Evolutionary conservation across 2,329 filamentous ascomycete genomes (phyloP), one percentile per base, ranked within the genome.

Genomic region (Plenodomus lindquistii): DNA sequence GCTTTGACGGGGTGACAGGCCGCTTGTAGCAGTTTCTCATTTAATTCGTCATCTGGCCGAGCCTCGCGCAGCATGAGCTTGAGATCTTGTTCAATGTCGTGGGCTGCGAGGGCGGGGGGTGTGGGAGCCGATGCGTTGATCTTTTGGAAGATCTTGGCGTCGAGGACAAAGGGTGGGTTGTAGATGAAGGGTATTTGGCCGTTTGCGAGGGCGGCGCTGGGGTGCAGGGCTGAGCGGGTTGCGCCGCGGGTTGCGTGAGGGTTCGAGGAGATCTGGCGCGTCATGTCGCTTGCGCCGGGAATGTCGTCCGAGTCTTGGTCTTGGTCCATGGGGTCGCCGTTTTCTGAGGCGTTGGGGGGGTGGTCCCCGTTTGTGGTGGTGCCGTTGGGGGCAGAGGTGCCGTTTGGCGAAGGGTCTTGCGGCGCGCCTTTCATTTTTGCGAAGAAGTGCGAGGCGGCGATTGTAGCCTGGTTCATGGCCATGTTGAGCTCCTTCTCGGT

Each of bases 401-500:
- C 67, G 46, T 71, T 72, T n/a, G 66, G 58, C 1, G 62, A 38
- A 24, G 62, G 50, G 18, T 70, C 65, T 10, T 65, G 52, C 13
- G 56, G 55, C 20, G 66, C 55, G 34, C 67, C 66, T 62, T 72
- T 69, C 62, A 81, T 81, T 46, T 82, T 81, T 46, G 81, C 77
- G 67, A 86, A 85, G 70, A 79, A 78, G 51, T 78, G 69, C 34
- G 80, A 77, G 1, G 85, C 80, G 4, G 83, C 83, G 22, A 81
- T 75, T 42, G 83, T 81, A 2, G 84, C 84, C 38, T 80, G 78
- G 58, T 85, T 84, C 51, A 82, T 83, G 46, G 83, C 81, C 66
- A 83, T 75, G 42, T 79, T 79, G 44, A 87, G 77, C 67, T 87
- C 84, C 72, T 86, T 86, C 52, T 87, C 84, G 2, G 83, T 86